These are phyloP conservation scores for Beauveria sp. DNA, from an alignment of 2,329 filamentous ascomycete species.

Conservation along the genomic window DNA sequence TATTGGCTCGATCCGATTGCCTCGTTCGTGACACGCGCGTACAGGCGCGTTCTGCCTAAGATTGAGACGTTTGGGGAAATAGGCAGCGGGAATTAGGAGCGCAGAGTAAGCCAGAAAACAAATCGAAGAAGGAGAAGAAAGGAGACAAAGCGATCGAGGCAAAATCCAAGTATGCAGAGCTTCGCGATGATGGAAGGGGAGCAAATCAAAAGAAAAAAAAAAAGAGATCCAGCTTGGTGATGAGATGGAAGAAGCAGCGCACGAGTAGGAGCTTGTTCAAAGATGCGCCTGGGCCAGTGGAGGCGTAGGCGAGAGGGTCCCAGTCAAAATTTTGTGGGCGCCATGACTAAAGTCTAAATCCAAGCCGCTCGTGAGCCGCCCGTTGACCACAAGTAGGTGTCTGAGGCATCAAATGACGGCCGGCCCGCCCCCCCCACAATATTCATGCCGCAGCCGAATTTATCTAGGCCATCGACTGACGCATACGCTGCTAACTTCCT, in stretches of 20 bases:
- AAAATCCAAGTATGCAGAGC: background rate
- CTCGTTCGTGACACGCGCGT: background rate
- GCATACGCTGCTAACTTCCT: too few species aligned
- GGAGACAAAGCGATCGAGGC: background rate
- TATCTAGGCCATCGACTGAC: too few species aligned
- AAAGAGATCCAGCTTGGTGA: background rate
- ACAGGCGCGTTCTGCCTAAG: background rate
- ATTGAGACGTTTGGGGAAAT: background rate
- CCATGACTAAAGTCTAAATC: conserved; percentile 12
- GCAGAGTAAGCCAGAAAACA: background rate
- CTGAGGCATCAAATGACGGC: conserved; percentile 21
- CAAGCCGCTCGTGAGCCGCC: background rate
- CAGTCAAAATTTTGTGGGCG: conserved; percentile 4
- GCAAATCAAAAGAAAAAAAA: background rate
- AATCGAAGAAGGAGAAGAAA: background rate
- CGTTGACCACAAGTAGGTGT: conserved; percentile 15
- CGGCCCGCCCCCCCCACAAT: background rate
- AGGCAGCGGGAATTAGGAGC: background rate
- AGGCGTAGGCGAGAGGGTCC: background rate
- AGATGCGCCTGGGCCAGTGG: conserved; percentile 1
- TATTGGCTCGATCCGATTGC: background rate
- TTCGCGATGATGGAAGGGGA: background rate
- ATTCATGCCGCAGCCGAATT: too few species aligned
- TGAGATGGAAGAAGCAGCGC: background rate
- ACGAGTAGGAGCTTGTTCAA: background rate